Evolutionary conservation across 164 flowering plant genomes (phyloP).

Genomic region (Nymphaea thermarum): DNA sequence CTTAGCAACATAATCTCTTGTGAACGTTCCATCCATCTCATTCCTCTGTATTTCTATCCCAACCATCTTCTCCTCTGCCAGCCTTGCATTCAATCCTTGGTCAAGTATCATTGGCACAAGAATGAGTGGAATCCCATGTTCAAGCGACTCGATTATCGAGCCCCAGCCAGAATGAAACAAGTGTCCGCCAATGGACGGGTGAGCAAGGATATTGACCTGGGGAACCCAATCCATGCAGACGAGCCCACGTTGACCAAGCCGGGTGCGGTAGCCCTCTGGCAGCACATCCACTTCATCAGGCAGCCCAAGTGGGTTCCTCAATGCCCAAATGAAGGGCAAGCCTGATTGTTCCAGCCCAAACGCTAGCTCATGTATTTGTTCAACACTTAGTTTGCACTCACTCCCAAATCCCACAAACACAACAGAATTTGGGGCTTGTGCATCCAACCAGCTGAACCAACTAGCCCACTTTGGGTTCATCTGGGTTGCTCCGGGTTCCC

Average conservation of each 20-base stretch:
- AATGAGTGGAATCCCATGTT: slow-evolving; percentile 20
- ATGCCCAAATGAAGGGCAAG: slow-evolving; percentile 28
- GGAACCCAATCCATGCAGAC: slow-evolving; percentile 35
- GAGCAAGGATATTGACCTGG: slow-evolving; percentile 22
- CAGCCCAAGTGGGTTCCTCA: slow-evolving; percentile 12
- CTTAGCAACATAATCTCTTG: slow-evolving; percentile 16
- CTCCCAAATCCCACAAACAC: slow-evolving; percentile 33
- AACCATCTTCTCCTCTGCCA: slow-evolving; percentile 23
- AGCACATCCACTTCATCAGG: neutral
- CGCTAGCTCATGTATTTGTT: slow-evolving; percentile 23
- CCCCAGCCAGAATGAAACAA: slow-evolving; percentile 25
- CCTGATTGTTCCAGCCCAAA: slow-evolving; percentile 17
- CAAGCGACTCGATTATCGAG: slow-evolving; percentile 21
- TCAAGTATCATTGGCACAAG: slow-evolving; percentile 16
- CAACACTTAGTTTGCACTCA: slow-evolving; percentile 16
- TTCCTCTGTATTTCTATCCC: slow-evolving; percentile 27
- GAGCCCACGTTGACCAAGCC: slow-evolving; percentile 15
- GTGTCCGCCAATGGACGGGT: slow-evolving; percentile 29
- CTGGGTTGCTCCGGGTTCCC: too few species aligned
- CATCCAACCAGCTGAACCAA: slow-evolving; percentile 31
- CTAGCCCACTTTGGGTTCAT: neutral
- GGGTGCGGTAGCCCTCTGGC: slow-evolving; percentile 15
- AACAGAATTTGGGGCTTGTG: slow-evolving; percentile 13
- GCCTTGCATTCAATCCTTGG: slow-evolving; percentile 25
- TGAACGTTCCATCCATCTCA: slow-evolving; percentile 23